Evolutionary conservation across 805 yeast genomes (phyloP), one percentile per base, ranked within the genome.

Genomic region (Vanderwaltozyma polyspora): DNA sequence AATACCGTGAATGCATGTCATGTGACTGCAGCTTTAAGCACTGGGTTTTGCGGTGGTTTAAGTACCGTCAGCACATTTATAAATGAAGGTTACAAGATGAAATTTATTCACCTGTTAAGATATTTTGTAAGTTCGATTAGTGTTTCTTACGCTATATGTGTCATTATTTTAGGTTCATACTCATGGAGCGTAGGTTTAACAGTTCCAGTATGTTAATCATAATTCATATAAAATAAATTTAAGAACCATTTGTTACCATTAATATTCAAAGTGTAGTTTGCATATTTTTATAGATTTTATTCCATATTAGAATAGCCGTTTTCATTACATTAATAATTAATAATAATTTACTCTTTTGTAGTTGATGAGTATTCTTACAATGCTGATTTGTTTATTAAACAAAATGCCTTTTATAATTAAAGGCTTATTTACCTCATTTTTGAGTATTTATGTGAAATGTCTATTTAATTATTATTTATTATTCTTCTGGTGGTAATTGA

Each of bases 41-140:
- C 72, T 44, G 93, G 94, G 0, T 75, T 71, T 38, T 76, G 84
- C 49, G 93, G 87, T 1, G 67, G 72, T 3, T 55, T 79, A 33
- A 74, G 84, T 26, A 82, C 95, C 0, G 71, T 83, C 26, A 77
- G 89, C 36, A 80, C 95, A 1, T 80, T 85, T 44, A 67, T 81
- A 7, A 74, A 70, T 28, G 96, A 86, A 52, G 54, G 83, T 25
- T 64, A 55, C 36, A 53, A 57, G 3, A 41, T 68, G 31, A 56
- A 51, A 10, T 44, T 63, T 5, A 25, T 49, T 12, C 40, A 59
- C 38, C 57, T 73, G 4, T 68, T 74, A 35, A 38, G 54, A 6
- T 86, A 86, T 51, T 79, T 70, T 5, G 18, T 57, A 1, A 36
- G 50, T 0, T 67, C 82, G 12, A 46, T 83, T 2, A 45, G 55